A percentile compares a stretch with the other conserved stretches of the same genome.
Conservation (phyloP, 139 green algal genomes). For the Coelastrella sp. region DNA sequence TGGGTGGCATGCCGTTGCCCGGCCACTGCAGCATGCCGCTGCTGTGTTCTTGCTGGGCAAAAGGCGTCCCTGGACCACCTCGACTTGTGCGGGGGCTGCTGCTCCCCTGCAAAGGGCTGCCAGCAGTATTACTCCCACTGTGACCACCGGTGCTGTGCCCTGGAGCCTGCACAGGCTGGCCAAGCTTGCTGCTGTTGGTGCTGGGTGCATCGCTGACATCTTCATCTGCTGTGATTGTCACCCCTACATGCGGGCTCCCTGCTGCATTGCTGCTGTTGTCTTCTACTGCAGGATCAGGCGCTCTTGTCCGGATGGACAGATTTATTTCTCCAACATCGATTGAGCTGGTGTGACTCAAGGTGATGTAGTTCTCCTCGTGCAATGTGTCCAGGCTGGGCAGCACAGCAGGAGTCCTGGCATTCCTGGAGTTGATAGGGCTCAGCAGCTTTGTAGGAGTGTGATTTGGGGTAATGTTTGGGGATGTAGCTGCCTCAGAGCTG, state of each 20-base stretch:
- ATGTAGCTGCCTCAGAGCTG: neutral
- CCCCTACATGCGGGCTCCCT: neutral
- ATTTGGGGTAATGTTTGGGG: neutral
- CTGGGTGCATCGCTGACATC: neutral
- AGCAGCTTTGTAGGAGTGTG: constrained; percentile 35
- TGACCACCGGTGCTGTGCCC: neutral
- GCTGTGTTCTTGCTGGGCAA: neutral
- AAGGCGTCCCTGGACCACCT: neutral
- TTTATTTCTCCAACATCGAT: neutral
- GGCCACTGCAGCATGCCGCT: neutral
- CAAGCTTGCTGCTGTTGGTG: neutral
- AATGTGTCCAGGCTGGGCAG: constrained; percentile 33
- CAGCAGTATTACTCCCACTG: neutral
- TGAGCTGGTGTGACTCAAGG: neutral
- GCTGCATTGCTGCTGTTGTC: neutral
- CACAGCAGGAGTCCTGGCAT: constrained; percentile 22
- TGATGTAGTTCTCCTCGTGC: constrained; percentile 21
- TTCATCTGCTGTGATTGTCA: neutral
- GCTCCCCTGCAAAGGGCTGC: neutral
- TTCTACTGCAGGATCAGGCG: neutral
- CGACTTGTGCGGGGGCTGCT: neutral
- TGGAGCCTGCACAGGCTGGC: too few relatives aligned
- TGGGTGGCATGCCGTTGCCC: neutral
- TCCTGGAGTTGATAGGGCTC: constrained; percentile 1
- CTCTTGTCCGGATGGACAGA: neutral